Percentiles rank a stretch among this genome's conserved stretches.
phyloP scores from a whole-genome alignment of 192 early-diverging fungal genomes.

The Rhizoclosmatium sp. region DNA sequence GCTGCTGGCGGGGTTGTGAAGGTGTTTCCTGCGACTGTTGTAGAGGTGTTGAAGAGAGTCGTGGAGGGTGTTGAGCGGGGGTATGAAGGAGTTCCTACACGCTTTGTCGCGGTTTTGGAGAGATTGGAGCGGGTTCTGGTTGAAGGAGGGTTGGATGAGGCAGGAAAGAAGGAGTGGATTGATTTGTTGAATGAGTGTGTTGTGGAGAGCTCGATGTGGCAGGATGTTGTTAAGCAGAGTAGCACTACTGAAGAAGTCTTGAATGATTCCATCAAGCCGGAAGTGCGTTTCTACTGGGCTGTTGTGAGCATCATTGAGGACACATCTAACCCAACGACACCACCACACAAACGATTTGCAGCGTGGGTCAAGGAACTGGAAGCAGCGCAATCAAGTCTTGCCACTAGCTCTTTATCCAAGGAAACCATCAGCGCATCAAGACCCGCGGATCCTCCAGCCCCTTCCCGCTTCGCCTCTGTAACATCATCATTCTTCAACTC shows the following conservation, averaged over 20 bases:
- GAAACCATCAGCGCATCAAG: neutral
- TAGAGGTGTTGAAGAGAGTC: neutral
- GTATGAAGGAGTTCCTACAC: slow-evolving; percentile 1
- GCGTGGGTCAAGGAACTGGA: neutral
- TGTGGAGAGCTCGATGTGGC: slow-evolving; percentile 20
- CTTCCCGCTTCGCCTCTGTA: neutral
- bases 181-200: slow-evolving; percentile 2
- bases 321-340: neutral
- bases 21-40: slow-evolving; percentile 7
- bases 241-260: slow-evolving; percentile 7
- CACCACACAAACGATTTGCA: neutral
- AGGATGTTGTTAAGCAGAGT: neutral
- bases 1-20: neutral
- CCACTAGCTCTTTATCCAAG: neutral
- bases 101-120: slow-evolving; percentile 24
- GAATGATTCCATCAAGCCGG: neutral
- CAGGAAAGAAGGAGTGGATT: slow-evolving; percentile 1
- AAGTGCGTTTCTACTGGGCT: slow-evolving; percentile 30
- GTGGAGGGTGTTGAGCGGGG: slow-evolving; percentile 2
- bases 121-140: slow-evolving; percentile 3
- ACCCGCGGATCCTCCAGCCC: neutral
- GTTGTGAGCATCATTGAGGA: slow-evolving; percentile 26
- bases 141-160: neutral
- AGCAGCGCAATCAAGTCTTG: neutral
- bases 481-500: neutral